phyloP scores from a whole-genome alignment of 2,329 filamentous ascomycete genomes.

The Cercospora sojina region DNA sequence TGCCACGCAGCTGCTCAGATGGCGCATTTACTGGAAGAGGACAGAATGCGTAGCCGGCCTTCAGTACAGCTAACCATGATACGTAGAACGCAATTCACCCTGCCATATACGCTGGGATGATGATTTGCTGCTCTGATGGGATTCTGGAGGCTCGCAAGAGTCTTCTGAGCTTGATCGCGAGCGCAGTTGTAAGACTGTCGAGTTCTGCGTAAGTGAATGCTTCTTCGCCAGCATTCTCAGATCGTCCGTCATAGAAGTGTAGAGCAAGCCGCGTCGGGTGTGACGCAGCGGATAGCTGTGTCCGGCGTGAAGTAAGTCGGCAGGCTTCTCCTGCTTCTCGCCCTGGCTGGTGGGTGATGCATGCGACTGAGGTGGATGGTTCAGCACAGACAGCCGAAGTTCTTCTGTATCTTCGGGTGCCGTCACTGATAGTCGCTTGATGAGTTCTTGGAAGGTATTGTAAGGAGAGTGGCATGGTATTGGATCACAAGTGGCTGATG shows the following conservation, averaged over 20 bases:
- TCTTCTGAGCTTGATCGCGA: slow-evolving; percentile 9
- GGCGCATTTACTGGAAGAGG: slow-evolving; percentile 20
- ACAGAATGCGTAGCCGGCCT: slow-evolving; percentile 21
- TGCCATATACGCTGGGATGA: slow-evolving; percentile 21
- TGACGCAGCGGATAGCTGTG: slow-evolving; percentile 10
- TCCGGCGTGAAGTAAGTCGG: slow-evolving; percentile 16
- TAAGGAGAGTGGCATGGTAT: slow-evolving; percentile 17
- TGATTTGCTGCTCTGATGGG: background rate
- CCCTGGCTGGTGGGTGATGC: slow-evolving; percentile 5
- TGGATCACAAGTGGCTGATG: slow-evolving; percentile 18
- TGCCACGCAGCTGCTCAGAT: slow-evolving; percentile 16
- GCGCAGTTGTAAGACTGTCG: slow-evolving; percentile 16
- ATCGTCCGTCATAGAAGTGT: slow-evolving; percentile 9
- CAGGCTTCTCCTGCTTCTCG: background rate
- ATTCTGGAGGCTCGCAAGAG: background rate
- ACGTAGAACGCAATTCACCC: slow-evolving; percentile 19
- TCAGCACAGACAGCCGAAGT: slow-evolving; percentile 12
- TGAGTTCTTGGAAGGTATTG: slow-evolving; percentile 7
- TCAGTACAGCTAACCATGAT: slow-evolving; percentile 21
- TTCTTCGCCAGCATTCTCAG: slow-evolving; percentile 1
- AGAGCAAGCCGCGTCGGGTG: slow-evolving; percentile 12
- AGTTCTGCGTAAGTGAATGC: slow-evolving; percentile 18
- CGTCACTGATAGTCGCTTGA: slow-evolving; percentile 10
- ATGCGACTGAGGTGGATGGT: slow-evolving; percentile 15
- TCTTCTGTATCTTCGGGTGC: background rate